phyloP scores from a whole-genome alignment of 345 rosid genomes.

The Eucalyptus victrix region DNA sequence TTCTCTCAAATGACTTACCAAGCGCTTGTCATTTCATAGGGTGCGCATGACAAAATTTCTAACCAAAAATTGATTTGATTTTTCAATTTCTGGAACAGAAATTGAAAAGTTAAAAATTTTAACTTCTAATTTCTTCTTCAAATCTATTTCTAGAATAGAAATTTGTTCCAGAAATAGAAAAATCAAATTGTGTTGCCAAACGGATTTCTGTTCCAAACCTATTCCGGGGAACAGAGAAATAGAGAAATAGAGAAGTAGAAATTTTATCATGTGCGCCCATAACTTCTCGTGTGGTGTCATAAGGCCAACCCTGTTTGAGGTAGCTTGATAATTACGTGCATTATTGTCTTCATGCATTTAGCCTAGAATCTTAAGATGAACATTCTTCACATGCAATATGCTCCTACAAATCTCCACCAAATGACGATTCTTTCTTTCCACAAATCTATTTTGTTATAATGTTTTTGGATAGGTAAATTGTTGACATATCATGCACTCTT shows the following conservation, averaged over 20 bases:
- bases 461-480: background rate
- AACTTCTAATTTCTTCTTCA: too few species aligned
- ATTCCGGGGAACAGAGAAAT: too few species aligned
- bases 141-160: too few species aligned
- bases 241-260: too few species aligned
- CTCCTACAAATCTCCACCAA: background rate
- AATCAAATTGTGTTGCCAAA: too few species aligned
- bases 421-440: background rate
- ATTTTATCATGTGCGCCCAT: too few species aligned
- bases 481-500: background rate
- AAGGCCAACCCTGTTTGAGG: background rate
- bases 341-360: background rate
- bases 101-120: too few species aligned
- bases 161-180: too few species aligned
- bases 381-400: background rate
- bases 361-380: background rate
- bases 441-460: background rate
- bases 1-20: background rate
- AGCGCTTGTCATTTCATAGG: background rate
- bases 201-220: too few species aligned
- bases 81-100: too few species aligned
- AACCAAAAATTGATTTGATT: too few species aligned
- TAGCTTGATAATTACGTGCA: background rate
- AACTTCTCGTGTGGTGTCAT: background rate
- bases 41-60: too few species aligned